phyloP scores from a whole-genome alignment of 441 rosid genomes.

The Gossypium davidsonii region DNA sequence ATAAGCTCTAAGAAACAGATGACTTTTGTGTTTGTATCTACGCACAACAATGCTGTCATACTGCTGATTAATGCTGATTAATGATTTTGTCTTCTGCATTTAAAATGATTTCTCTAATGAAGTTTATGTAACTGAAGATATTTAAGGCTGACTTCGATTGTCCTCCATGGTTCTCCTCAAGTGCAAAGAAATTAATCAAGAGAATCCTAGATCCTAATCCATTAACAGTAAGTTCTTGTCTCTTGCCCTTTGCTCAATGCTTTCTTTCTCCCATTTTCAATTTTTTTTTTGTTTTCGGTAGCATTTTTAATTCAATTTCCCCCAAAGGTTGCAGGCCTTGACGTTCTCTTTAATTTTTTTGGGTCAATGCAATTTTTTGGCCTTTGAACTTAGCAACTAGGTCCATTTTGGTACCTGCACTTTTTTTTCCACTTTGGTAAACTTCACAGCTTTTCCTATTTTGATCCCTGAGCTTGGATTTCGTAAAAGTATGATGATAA shows the following conservation, averaged over 20 bases:
- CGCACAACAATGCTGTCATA: neutral
- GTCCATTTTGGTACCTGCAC: no score
- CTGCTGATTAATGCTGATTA: neutral
- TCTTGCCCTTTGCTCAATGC: neutral
- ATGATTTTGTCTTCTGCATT: neutral
- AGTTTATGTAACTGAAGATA: conserved; percentile 44
- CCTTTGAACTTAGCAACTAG: no score
- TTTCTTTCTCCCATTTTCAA: conserved; percentile 9
- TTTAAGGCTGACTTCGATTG: conserved; percentile 87
- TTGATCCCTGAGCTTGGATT: no score
- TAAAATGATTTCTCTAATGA: neutral
- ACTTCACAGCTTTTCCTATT: no score
- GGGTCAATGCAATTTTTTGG: no score
- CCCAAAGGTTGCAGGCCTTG: conserved; percentile 4
- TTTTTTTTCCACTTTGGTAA: no score
- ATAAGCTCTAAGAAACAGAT: neutral
- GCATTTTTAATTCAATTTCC: conserved; percentile 1
- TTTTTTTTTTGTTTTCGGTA: neutral
- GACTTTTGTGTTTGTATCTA: neutral
- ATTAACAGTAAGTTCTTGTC: conserved; percentile 45
- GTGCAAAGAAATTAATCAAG: conserved; percentile 83
- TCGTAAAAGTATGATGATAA: no score
- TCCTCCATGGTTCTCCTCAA: conserved; percentile 97
- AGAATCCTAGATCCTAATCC: conserved; percentile 94
- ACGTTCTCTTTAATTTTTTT: neutral